Conservation (phyloP, 2,329 filamentous ascomycete genomes). For the Paecilomyces fulvus region DNA sequence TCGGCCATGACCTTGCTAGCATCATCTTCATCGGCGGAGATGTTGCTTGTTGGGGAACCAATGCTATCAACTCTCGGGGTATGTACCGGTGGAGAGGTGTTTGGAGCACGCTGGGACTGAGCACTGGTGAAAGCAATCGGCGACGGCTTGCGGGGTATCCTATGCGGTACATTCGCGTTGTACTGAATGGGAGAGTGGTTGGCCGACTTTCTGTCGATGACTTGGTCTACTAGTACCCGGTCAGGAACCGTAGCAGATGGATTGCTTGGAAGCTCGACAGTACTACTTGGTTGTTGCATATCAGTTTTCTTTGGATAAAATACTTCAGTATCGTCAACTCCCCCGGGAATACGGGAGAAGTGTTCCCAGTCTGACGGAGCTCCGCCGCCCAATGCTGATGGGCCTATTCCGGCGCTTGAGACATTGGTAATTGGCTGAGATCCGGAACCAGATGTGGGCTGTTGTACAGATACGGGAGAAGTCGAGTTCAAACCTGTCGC, state of each 20-base stretch:
- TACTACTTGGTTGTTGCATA: background rate
- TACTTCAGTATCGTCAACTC: slow-evolving; percentile 27
- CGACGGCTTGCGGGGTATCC: slow-evolving; percentile 2
- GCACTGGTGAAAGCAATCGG: background rate
- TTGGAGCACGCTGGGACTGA: background rate
- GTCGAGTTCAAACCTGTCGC: slow-evolving; percentile 8
- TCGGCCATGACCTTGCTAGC: slow-evolving; percentile 19
- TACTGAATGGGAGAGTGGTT: background rate
- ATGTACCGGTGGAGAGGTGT: slow-evolving; percentile 1
- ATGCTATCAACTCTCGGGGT: slow-evolving; percentile 18
- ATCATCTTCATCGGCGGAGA: slow-evolving; percentile 25
- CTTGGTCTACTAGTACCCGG: too few relatives aligned
- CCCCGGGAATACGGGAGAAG: slow-evolving; percentile 25
- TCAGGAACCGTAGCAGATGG: too few relatives aligned
- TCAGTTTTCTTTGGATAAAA: slow-evolving; percentile 11
- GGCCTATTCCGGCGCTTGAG: slow-evolving; percentile 7
- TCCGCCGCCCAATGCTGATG: slow-evolving; percentile 33
- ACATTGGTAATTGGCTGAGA: slow-evolving; percentile 10
- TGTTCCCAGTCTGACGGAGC: slow-evolving; percentile 43
- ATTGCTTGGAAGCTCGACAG: background rate
- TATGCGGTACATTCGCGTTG: background rate
- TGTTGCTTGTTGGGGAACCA: slow-evolving; percentile 16
- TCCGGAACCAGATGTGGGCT: background rate
- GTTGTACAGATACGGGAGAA: slow-evolving; percentile 11
- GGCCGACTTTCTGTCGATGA: background rate